Base-by-base conservation (phyloP, 176 grass and related monocot genomes). In the Eleusine coracana region DNA sequence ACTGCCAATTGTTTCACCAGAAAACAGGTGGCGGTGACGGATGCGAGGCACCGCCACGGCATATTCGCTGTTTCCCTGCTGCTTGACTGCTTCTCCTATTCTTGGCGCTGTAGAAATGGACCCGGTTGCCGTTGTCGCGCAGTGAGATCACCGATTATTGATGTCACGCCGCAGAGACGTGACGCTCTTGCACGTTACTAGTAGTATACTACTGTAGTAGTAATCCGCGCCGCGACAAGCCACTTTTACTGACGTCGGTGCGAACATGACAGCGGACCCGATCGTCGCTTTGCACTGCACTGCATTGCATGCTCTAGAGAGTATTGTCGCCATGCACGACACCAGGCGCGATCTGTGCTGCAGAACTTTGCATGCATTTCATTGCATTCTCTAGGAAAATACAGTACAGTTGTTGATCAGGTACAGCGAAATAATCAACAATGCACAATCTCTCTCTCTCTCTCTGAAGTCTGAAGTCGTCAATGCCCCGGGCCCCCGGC, bases 111-210 rank as follows among this genome's bases (percentile, higher is more conserved):
- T 64, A 52, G 69, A 74, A 46, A 6, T 51, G 58, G 70, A 39
- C 12, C 28, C 3, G 17, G 21, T 10, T 4, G 8, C 21, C 8
- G 77, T 28, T 48, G 77, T 69, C 48, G 76, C 48, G 42, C 62
- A 12, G 27, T 9, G 65, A 60, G 60, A 41, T 70, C 80, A 38
- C 75, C 60, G 51, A 74, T 73, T 34, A 34, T 75, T 78, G 75
- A 31, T 50, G 69, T 5, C 69, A 34, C 68, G 38, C 40, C 37
- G 67, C 45, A 62, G 79, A 31, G 46, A 50, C 21, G 72, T 51
- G 71, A 73, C 40, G 50, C 18, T 56, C 52, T 56, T 7, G 0
- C 42, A 1, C 68, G 8, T 66, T 37, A 31, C 1, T 46, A 46
- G 44, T 17, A n/a, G n/a, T n/a, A n/a, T n/a, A 23, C 46, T 2